A percentile compares a stretch with the other conserved stretches of the same genome.
These are phyloP conservation scores for Halenospora varia DNA, from an alignment of 495 filamentous ascomycete species.

Conservation along the genomic window DNA sequence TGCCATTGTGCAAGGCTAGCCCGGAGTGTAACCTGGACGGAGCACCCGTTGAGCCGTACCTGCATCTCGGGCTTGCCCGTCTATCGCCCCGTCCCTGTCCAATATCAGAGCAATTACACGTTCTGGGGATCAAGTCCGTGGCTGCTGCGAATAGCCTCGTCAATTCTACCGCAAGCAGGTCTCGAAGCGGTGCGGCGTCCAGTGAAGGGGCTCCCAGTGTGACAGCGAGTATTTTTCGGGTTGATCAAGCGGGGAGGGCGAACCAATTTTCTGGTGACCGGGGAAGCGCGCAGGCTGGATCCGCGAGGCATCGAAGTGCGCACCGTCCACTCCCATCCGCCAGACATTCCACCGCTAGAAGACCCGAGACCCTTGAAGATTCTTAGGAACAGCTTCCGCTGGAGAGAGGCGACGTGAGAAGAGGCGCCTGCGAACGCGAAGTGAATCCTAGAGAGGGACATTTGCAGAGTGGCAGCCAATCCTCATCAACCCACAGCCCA, in stretches of 20 bases:
- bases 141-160: neutral
- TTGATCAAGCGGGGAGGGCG: neutral
- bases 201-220: too few species aligned
- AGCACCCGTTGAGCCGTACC: constrained; percentile 5
- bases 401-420: too few species aligned
- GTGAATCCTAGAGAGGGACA: too few species aligned
- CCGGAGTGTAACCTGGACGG: neutral
- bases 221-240: neutral
- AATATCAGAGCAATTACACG: constrained; percentile 6
- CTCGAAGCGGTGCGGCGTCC: too few species aligned
- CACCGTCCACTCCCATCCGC: too few species aligned
- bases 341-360: neutral
- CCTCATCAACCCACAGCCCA: too few species aligned
- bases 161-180: too few species aligned
- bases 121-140: constrained; percentile 8
- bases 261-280: neutral
- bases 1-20: neutral
- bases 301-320: neutral
- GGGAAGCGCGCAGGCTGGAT: neutral
- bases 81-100: constrained; percentile 8
- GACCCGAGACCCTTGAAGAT: neutral
- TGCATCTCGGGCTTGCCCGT: constrained; percentile 15
- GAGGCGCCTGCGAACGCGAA: too few species aligned
- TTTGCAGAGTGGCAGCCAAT: too few species aligned
- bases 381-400: too few species aligned